Percentiles rank a stretch among this genome's conserved stretches.
These are phyloP conservation scores for Tulasnella sp. DNA, from an alignment of 768 basidiomycete genomes.

Conservation along the genomic window DNA sequence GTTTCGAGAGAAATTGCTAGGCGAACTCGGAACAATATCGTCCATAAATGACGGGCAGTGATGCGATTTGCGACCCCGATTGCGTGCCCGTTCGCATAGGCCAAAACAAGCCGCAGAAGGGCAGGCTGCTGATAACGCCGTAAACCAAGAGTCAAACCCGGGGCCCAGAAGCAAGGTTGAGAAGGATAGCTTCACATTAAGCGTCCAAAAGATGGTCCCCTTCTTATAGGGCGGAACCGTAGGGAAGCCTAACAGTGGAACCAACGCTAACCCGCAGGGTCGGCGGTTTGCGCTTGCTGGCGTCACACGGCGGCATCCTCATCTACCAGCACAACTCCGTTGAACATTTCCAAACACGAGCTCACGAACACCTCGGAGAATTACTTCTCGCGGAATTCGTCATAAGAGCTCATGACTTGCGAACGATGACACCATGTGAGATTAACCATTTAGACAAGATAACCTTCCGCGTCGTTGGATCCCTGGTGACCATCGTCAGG, in stretches of 20 bases:
- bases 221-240: conserved; percentile 15
- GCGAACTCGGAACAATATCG: background rate
- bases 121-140: conserved; percentile 3
- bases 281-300: conserved; percentile 2
- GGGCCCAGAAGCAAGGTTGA: background rate
- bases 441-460: conserved; percentile 15
- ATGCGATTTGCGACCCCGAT: conserved; percentile 19
- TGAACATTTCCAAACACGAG: background rate
- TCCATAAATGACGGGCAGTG: conserved; percentile 15
- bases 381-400: background rate
- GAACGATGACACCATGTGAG: conserved; percentile 18
- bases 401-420: background rate
- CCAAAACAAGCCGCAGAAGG: conserved; percentile 5
- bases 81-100: conserved; percentile 19
- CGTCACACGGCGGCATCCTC: conserved; percentile 11
- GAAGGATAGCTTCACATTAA: background rate
- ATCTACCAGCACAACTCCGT: conserved; percentile 4
- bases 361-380: background rate
- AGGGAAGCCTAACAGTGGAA: background rate
- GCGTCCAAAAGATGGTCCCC: background rate
- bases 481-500: conserved; percentile 12
- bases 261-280: background rate
- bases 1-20: background rate
- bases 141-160: background rate
- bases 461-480: conserved; percentile 1